Evolutionary conservation across 2,329 filamentous ascomycete species (phyloP).

Genomic region (Cladorrhinum sp.): DNA sequence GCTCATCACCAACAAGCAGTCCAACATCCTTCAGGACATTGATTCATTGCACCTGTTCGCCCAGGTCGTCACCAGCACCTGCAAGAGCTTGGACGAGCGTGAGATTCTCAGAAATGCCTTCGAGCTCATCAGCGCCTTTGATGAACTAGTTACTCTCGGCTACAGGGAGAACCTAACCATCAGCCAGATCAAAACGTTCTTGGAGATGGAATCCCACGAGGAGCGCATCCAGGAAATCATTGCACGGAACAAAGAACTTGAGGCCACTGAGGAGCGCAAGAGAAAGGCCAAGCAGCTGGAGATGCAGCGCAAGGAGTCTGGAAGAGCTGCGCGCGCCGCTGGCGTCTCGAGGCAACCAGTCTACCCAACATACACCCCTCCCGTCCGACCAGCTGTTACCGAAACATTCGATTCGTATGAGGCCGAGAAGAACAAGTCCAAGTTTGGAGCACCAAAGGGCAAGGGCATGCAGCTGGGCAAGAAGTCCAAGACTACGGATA

Average conservation of each 20-base stretch:
- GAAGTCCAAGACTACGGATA: slow-evolving; percentile 96
- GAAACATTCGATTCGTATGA: slow-evolving; percentile 93
- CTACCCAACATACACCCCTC: slow-evolving; percentile 87
- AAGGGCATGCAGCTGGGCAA: slow-evolving; percentile 99
- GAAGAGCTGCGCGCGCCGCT: slow-evolving; percentile 66
- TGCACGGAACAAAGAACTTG: slow-evolving; percentile 96
- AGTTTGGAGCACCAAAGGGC: slow-evolving; percentile 76
- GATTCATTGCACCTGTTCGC: slow-evolving; percentile 97
- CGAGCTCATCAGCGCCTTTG: slow-evolving; percentile 92
- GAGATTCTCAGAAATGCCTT: slow-evolving; percentile 95
- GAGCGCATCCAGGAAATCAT: slow-evolving; percentile 99
- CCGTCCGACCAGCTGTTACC: slow-evolving; percentile 66
- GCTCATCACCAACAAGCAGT: slow-evolving; percentile 98
- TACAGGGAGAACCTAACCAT: slow-evolving; percentile 96
- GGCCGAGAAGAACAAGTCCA: slow-evolving; percentile 95
- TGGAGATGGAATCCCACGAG: slow-evolving; percentile 99
- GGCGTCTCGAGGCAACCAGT: slow-evolving; percentile 68
- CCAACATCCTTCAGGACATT: slow-evolving; percentile 98
- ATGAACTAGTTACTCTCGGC: slow-evolving; percentile 92
- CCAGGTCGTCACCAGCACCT: slow-evolving; percentile 94
- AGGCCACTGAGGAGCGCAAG: slow-evolving; percentile 97
- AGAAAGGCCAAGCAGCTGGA: slow-evolving; percentile 98
- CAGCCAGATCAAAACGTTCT: slow-evolving; percentile 96
- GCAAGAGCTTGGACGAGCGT: slow-evolving; percentile 91
- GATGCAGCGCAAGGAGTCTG: slow-evolving; percentile 96